Percentiles rank a stretch among this genome's conserved stretches.
These are phyloP conservation scores for Stereocaulon alpinum DNA, from an alignment of 495 filamentous ascomycete species.

Conservation along the genomic window DNA sequence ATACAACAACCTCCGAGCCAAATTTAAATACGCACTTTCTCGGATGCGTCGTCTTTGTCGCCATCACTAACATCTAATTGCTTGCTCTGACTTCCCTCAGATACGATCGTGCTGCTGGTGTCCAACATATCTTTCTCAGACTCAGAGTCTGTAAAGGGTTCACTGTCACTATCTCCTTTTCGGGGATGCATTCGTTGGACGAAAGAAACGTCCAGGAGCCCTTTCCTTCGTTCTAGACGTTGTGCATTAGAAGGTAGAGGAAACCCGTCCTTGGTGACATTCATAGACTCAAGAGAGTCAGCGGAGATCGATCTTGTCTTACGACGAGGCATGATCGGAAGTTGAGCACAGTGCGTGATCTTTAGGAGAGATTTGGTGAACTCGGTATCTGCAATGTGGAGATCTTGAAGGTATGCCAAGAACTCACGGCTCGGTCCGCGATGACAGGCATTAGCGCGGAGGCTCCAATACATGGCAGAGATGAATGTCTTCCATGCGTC, in stretches of 20 bases:
- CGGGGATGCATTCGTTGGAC: neutral
- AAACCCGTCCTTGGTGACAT: neutral
- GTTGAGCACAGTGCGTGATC: neutral
- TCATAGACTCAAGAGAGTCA: neutral
- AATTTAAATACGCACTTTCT: neutral
- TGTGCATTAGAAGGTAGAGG: neutral
- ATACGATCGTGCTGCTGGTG: neutral
- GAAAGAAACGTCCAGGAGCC: neutral
- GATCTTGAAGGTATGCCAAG: neutral
- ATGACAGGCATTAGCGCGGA: constrained; percentile 2
- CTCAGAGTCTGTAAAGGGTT: neutral
- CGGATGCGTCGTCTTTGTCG: constrained; percentile 24
- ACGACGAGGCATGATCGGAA: neutral
- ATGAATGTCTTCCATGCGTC: neutral
- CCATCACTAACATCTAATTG: constrained; percentile 18
- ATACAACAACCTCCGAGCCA: neutral
- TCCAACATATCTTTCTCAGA: neutral
- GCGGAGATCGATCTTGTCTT: too few species aligned
- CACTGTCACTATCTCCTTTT: constrained; percentile 3
- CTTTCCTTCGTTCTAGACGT: neutral
- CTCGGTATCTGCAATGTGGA: neutral
- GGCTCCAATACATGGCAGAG: neutral
- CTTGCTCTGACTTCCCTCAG: neutral
- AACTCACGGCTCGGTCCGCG: neutral
- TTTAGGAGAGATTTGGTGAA: neutral